phyloP scores from a whole-genome alignment of 345 rosid genomes.

The Citrus inodora region DNA sequence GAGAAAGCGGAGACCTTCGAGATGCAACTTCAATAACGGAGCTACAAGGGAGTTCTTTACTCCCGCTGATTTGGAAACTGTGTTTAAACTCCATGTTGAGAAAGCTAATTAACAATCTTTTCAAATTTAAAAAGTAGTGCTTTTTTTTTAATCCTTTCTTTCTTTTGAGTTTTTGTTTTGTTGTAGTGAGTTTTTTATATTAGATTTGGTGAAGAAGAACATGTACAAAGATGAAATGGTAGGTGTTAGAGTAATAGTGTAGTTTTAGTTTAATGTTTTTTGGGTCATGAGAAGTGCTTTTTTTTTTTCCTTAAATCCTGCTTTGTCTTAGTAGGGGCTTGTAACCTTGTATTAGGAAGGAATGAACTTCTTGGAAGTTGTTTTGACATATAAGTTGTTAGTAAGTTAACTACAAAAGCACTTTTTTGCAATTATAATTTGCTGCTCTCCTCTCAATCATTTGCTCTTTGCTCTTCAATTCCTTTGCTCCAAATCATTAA shows the following conservation, averaged over 20 bases:
- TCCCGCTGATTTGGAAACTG: slow-evolving; percentile 79
- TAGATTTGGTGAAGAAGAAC: slow-evolving; percentile 22
- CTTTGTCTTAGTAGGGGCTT: neutral
- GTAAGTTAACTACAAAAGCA: neutral
- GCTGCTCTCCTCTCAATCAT: neutral
- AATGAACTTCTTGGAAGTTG: neutral
- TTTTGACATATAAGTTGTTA: neutral
- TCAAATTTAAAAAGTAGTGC: neutral
- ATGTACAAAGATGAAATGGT: slow-evolving; percentile 41
- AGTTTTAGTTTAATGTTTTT: neutral
- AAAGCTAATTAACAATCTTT: slow-evolving; percentile 31
- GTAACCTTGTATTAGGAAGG: neutral
- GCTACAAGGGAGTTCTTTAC: slow-evolving; percentile 64
- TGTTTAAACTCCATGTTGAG: slow-evolving; percentile 63
- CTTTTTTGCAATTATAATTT: too few species aligned
- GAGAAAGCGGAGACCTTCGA: slow-evolving; percentile 62
- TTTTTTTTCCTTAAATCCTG: neutral
- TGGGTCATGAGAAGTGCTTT: neutral
- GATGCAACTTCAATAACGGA: slow-evolving; percentile 44
- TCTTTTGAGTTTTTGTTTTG: neutral
- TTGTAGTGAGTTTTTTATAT: neutral
- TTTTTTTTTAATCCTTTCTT: neutral
- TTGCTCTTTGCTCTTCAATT: too few species aligned
- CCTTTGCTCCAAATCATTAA: too few species aligned
- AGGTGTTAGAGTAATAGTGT: slow-evolving; percentile 22